Percentiles rank a stretch among this genome's conserved stretches.
Conservation (phyloP, 1,284 basidiomycete species). For the Cutaneotrichosporon curvatum region DNA sequence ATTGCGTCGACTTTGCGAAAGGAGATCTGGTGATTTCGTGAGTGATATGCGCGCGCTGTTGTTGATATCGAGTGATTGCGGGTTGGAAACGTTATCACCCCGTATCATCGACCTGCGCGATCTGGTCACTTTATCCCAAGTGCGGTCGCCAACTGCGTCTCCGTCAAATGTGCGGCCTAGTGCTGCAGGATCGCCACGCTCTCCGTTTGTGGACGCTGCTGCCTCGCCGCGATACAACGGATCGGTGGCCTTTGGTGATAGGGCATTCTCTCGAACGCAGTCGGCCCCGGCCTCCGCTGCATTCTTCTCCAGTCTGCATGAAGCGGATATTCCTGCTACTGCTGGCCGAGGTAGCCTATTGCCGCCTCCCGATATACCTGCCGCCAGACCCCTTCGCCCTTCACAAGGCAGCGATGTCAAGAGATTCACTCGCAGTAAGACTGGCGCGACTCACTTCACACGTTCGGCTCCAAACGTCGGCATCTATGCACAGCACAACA, state of each 20-base stretch:
- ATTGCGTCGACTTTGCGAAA: constrained; percentile 33
- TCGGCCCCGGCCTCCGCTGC: constrained; percentile 31
- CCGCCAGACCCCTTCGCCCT: not conserved
- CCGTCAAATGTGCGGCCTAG: not conserved
- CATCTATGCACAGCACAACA: constrained; percentile 27
- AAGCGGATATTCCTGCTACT: not conserved
- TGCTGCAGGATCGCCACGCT: not conserved
- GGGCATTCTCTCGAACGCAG: constrained; percentile 25
- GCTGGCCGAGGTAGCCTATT: not conserved
- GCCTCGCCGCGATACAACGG: constrained; percentile 1
- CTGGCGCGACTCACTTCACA: constrained; percentile 14
- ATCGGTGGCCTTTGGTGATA: constrained; percentile 7
- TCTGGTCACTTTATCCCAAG: constrained; percentile 32
- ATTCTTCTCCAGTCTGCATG: constrained; percentile 11
- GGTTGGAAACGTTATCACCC: constrained; percentile 29
- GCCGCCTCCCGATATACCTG: not conserved
- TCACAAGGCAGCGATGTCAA: not conserved
- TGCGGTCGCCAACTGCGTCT: constrained; percentile 16
- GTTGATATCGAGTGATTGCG: constrained; percentile 17
- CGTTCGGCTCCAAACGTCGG: constrained; percentile 13
- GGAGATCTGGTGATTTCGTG: constrained; percentile 27
- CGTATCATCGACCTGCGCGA: constrained; percentile 39
- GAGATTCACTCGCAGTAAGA: constrained; percentile 22
- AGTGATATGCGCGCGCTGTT: constrained; percentile 3
- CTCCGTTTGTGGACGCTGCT: not conserved